Percentiles rank a stretch among this genome's conserved stretches.
These are phyloP conservation scores for Piper betle DNA, from an alignment of 164 flowering plant genomes.

Conservation along the genomic window DNA sequence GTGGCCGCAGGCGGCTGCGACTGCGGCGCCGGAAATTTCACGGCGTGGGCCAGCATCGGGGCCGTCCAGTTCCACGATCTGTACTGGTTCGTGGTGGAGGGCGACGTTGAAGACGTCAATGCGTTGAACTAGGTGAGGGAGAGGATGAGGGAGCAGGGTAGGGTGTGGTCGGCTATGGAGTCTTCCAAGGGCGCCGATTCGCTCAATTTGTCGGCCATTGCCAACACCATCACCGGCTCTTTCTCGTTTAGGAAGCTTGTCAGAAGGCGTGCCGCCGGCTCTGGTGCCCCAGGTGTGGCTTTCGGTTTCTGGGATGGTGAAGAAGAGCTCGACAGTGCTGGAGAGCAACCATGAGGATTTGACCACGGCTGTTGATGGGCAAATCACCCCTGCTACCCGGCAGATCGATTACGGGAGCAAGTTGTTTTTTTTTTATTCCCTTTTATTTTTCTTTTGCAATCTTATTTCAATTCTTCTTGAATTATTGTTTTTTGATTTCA, in stretches of 20 bases:
- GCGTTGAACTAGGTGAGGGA: slow-evolving; percentile 93
- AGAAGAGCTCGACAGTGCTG: slow-evolving; percentile 89
- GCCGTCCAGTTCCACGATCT: slow-evolving; percentile 82
- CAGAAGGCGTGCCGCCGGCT: slow-evolving; percentile 86
- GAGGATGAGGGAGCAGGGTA: slow-evolving; percentile 81
- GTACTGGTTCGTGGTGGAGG: slow-evolving; percentile 90
- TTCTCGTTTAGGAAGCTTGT: slow-evolving; percentile 68
- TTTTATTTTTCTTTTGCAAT: too few relatives aligned
- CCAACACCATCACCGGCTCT: slow-evolving; percentile 69
- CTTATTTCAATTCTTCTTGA: too few relatives aligned
- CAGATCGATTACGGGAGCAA: slow-evolving; percentile 93
- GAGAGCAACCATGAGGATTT: slow-evolving; percentile 83
- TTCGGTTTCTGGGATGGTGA: slow-evolving; percentile 82
- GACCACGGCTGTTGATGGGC: slow-evolving; percentile 64
- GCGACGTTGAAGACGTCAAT: slow-evolving; percentile 95
- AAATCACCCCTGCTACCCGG: slow-evolving; percentile 75
- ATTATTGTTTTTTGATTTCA: too few relatives aligned
- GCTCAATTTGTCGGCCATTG: slow-evolving; percentile 48
- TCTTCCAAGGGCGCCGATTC: slow-evolving; percentile 86
- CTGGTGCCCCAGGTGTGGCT: slow-evolving; percentile 94
- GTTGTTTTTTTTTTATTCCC: neutral
- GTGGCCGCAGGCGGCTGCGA: too few relatives aligned
- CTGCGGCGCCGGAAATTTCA: slow-evolving; percentile 38
- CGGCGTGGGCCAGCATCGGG: slow-evolving; percentile 58
- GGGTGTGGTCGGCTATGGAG: slow-evolving; percentile 91